A percentile compares a stretch with the other conserved stretches of the same genome.
These are phyloP conservation scores for Euphorbia pulcherrima DNA, from an alignment of 345 rosid species.

Conservation along the genomic window DNA sequence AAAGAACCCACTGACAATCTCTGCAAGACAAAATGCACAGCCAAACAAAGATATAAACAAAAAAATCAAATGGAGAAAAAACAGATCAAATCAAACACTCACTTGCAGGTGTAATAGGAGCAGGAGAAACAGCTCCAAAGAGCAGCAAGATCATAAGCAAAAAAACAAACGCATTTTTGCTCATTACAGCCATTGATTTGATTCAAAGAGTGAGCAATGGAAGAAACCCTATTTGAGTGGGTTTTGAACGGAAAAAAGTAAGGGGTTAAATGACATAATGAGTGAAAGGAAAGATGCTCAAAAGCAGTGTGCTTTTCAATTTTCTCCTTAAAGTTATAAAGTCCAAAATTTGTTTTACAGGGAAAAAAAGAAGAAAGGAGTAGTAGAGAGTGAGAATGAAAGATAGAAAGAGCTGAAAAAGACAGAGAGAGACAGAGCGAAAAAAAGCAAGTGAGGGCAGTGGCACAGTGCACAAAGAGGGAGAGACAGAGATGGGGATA, in stretches of 20 bases:
- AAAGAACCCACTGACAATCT: conserved; percentile 70
- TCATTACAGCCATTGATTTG: conserved; percentile 34
- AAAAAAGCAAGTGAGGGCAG: conserved; percentile 7
- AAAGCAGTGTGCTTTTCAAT: not conserved
- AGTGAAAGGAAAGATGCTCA: not conserved
- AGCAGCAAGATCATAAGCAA: conserved; percentile 45
- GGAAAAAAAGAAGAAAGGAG: no score
- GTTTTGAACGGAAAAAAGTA: conserved; percentile 12
- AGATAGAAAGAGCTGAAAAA: conserved; percentile 1
- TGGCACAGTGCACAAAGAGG: conserved; percentile 5
- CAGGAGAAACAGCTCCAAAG: conserved; percentile 51
- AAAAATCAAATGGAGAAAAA: not conserved
- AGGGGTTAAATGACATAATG: conserved; percentile 8
- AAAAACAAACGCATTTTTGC: conserved; percentile 46
- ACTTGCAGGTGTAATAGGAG: conserved; percentile 86
- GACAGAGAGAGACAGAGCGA: conserved; percentile 4
- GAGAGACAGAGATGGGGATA: not conserved
- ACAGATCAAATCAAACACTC: conserved; percentile 34
- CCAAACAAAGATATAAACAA: conserved; percentile 8
- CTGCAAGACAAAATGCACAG: conserved; percentile 40
- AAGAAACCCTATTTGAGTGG: conserved; percentile 26
- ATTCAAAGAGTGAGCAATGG: conserved; percentile 24
- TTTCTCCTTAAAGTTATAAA: not conserved
- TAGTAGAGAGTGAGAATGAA: not conserved
- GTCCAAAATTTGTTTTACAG: not conserved